These are phyloP conservation scores for Chenopodium berlandieri DNA, from an alignment of 148 eudicot genomes.

Conservation along the genomic window DNA sequence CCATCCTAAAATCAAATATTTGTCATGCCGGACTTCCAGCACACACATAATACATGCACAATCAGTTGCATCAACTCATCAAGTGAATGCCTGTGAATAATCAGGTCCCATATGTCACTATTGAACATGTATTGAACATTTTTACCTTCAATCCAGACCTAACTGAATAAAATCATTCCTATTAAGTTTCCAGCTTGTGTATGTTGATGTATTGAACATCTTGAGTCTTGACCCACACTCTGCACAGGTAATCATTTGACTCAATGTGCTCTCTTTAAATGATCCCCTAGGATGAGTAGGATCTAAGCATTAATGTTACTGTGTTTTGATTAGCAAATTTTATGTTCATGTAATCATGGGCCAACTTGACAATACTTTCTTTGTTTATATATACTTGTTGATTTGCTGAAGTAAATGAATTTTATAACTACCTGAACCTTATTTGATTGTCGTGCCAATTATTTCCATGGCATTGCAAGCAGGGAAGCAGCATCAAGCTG, in stretches of 20 bases:
- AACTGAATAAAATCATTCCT: neutral
- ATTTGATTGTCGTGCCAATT: neutral
- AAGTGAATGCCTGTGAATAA: neutral
- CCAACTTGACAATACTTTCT: neutral
- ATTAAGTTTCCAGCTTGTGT: neutral
- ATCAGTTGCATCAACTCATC: neutral
- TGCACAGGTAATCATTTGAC: neutral
- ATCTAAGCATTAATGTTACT: neutral
- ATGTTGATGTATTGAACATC: neutral
- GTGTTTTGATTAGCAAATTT: neutral
- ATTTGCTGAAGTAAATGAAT: neutral
- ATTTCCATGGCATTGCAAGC: slow-evolving; percentile 18
- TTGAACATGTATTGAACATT: neutral
- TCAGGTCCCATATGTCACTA: neutral
- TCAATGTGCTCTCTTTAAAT: neutral
- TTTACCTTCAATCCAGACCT: neutral
- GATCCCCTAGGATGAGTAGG: neutral
- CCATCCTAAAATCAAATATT: neutral
- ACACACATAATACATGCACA: neutral
- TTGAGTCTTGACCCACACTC: neutral
- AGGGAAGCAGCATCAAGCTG: slow-evolving; percentile 72
- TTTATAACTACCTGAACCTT: neutral
- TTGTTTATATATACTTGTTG: neutral
- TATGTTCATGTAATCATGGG: neutral
- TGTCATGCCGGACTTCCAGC: neutral